Evolutionary conservation across 306 rosid genomes (phyloP).

Genomic region (Fagus crenata): DNA sequence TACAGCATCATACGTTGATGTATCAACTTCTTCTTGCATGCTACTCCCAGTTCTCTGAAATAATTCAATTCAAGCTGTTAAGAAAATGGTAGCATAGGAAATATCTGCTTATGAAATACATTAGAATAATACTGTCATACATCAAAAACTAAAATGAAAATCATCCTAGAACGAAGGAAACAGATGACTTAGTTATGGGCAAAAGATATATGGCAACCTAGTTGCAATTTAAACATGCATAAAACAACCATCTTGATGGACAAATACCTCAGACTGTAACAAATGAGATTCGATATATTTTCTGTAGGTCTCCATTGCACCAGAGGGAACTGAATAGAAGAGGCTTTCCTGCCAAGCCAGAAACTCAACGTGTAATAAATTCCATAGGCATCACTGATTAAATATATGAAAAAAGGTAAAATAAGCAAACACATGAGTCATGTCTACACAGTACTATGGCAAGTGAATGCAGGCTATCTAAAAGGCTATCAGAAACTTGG

Average conservation of each 20-base stretch:
- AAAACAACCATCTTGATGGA: constrained; percentile 2
- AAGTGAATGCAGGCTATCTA: not conserved
- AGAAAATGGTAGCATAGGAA: not conserved
- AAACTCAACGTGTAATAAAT: constrained; percentile 24
- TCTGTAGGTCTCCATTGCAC: constrained; percentile 83
- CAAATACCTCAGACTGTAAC: constrained; percentile 58
- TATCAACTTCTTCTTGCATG: constrained; percentile 90
- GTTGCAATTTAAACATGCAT: not conserved
- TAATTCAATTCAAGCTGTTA: constrained; percentile 21
- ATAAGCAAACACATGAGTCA: not conserved
- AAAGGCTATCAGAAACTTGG: constrained; percentile 21
- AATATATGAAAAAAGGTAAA: constrained; percentile 14
- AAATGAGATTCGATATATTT: constrained; percentile 82
- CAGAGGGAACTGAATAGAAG: constrained; percentile 68
- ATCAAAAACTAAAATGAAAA: not conserved
- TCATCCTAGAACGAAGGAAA: not conserved
- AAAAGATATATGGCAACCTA: not conserved
- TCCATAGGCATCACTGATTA: constrained; percentile 1
- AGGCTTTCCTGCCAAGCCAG: constrained; percentile 74
- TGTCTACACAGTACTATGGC: not conserved
- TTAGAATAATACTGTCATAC: not conserved
- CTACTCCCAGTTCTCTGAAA: constrained; percentile 72
- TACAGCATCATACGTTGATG: constrained; percentile 65
- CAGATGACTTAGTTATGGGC: not conserved
- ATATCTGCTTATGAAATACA: not conserved